Base-by-base conservation (phyloP, 2,329 filamentous ascomycete species). In the Ploettnerulaceae sp. region DNA sequence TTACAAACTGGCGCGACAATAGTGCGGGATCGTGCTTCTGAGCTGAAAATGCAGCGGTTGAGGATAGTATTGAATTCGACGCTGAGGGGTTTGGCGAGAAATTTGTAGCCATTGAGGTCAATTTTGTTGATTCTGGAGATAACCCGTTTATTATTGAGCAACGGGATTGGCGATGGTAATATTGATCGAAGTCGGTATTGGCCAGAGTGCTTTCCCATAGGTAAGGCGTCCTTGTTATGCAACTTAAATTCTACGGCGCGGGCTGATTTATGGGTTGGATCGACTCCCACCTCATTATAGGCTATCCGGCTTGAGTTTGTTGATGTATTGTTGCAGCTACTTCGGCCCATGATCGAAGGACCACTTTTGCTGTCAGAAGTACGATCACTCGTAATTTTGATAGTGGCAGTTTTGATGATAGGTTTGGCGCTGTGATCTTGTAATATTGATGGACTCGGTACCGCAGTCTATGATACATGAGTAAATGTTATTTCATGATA, bases 31-130 rank as follows among this genome's bases (percentile, higher is more conserved):
- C 47, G 15, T 18, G 58, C 24, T 26, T 58, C 56, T 1, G 34
- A 37, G 8, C 22, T 41, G 32, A 59, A 53, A 32, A 54, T 39
- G 36, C 44, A 55, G 3, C 52, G 49, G 17, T 37, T 7, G 8
- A 53, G 36, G 24, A 58, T 49, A 1, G 32, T 22, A 36, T 38
- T 44, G 40, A 45, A 46, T 47, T 48, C 35, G 7, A 58, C 45
- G 15, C 35, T 14, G 4, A 52, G 31, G 2, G 49, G 40, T n/a
- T 45, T 42, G 6, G n/a, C 12, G 21, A 56, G 49, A 20, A 41
- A 45, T 15, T 40, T 46, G 39, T 53, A 57, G 5, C 43, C 47
- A n/a, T 34, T 25, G n/a, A 46, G 14, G 36, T 46, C 43, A 47
- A 55, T 39, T 11, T 46, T 22, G 20, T 36, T 5, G 21, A 42